Base-by-base conservation (phyloP, 495 filamentous ascomycete species). In the Aspergillus heteromorphus region DNA sequence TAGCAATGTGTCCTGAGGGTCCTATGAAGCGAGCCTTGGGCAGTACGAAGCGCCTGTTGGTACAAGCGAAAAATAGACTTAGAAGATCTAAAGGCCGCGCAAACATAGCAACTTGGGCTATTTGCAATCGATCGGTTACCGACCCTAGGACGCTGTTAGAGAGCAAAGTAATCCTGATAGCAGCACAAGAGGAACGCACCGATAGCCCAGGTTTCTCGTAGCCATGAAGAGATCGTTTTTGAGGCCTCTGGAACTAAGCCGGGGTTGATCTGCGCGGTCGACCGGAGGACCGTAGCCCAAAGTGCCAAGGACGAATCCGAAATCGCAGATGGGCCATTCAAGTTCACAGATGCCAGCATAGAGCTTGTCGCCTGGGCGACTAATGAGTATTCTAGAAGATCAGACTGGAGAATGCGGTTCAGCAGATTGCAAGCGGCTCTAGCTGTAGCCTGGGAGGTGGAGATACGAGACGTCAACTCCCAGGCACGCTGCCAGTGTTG, bases 361-460 rank as follows among this genome's bases (percentile, higher is more conserved):
- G 80, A 79, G 53, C 84, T 83, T 40, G 86, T 75, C 34, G 82
- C 77, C 47, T 87, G 79, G 14, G 81, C 76, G 25, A 88, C 69
- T 40, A 80, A 70, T 27, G 83, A 76, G 55, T 87, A 84, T 8
- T 83, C 71, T 31, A 95, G 65, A 13, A 91, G 69, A 5, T 83
- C 74, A 31, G 70, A 71, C 40, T 83, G 74, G 4, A 96, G 61
- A 40, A 96, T 76, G 19, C 80, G 72, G 45, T 83, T 68, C 65
- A 96, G 79, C 7, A 96, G 71, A 61, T 89, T 79, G 59, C 90
- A 92, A 38, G 93, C 90, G 51, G 88, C 83, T 54, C 93, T 84
- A 43, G 87, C 93, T 10, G 82, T 88, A 2, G 73, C 65, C 40
- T 84, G 77, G 25, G 87, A 85, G 38, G 84, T 86, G 23, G 93